Evolutionary conservation across 257 asterid species (phyloP), one percentile per base, ranked within the genome.

Genomic region (Solanum chilense): DNA sequence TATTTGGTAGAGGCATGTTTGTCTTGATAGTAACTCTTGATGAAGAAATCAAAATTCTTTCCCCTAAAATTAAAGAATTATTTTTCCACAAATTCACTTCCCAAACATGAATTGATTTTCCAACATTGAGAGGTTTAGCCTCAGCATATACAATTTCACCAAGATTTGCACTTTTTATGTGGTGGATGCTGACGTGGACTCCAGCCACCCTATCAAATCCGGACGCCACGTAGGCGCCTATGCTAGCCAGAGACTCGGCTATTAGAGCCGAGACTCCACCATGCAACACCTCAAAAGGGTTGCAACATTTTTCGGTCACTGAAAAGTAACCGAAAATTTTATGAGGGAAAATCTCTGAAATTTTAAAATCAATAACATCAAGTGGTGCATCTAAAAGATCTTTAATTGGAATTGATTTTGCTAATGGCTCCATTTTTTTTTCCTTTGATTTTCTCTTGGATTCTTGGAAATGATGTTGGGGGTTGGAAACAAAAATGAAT

Each of bases 51-150:
- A 94, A 49, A 6, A 89, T 37, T 83, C 82, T 92, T 6, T 11
- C 62, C 64, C 90, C 93, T 1, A 70, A 41, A 16, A 73, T 77
- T 41, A 91, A 85, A 12, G 92, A 83, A 70, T 5, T 2, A 3
- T 91, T 27, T 88, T 92, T 91, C 89, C 91, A 94, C 1, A 96
- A 88, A 60, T 87, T 87, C 56, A 95, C 98, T 89, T 94, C 96
- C 98, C 98, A 95, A 2, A 96, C 97, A 94, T 96, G 99, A 87
- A 96, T 88, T 25, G 98, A 92, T 86, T 88, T 94, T 5, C 99
- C 98, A 62, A 91, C 85, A 49, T 86, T 92, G 87, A 93, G 75
- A 1, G 99, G 98, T 6, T 89, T 71, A 41, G 99, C 99, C 84
- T 95, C 97, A 7, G 93, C 98, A 16, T 87, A 14, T 0, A 95